Evolutionary conservation across 2,329 filamentous ascomycete species (phyloP), one percentile per base, ranked within the genome.

Genomic region (Alternaria rosae): DNA sequence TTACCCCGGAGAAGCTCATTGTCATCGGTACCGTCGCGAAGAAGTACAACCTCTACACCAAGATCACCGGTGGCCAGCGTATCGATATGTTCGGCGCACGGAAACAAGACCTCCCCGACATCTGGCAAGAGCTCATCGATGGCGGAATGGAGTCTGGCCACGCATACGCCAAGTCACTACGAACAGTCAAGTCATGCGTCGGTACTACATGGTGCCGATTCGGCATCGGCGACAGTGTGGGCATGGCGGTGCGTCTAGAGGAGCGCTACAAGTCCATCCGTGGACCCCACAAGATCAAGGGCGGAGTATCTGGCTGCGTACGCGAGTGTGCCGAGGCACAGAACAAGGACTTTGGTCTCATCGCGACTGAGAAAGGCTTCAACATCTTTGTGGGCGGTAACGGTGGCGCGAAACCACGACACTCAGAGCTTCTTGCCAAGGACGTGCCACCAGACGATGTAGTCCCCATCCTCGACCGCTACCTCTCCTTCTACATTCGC

Each of bases 81-180:
- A 97, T 97, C 74, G 93, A 97, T 78, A 88, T 97, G 89, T 97
- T 97, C 73, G 93, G 93, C 42, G 93, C 93, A 0, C 89, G 89
- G 80, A 97, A 96, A 81, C 91, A 95, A 68, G 92, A 97, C 76
- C 84, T 97, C 17, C 84, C 92, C 3, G 85, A 86, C 13, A 97
- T 97, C 70, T 97, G 93, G 93, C 86, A 87, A 44, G 87, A 89
- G 69, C 85, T 97, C 4, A 87, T 96, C 9, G 89, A 92, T 58
- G 93, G 91, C 1, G 93, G 93, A 20, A 91, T 97, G 89, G 93
- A 97, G 79, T 93, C 90, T 64, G 93, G 93, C 0, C 93, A 97
- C 75, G 93, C 92, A 0, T 97, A 97, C 76, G 93, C 92, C 42
- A 97, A 97, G 81, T 91, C 91, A 5, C 84, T 97, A 47, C 86